Base-by-base conservation (phyloP, 169 alveolate species). In the Plasmodium chabaudi region DNA sequence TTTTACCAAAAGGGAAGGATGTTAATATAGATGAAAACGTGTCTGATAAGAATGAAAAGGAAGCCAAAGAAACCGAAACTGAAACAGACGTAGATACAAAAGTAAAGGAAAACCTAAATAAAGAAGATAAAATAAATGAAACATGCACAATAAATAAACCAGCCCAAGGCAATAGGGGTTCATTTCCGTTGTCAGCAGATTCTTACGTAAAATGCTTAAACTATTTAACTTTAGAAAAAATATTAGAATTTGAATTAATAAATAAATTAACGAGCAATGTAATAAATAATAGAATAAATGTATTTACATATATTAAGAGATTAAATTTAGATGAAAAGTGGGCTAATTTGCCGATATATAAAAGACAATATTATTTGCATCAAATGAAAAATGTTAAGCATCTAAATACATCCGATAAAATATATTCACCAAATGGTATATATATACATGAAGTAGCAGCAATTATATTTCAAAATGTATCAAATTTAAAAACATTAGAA, bases 401-500 rank as follows among this genome's bases (percentile, higher is more conserved):
- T 82, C 17, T 82, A 21, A 55, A 67, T 10, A 82, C 90, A 23
- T 82, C 90, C 9, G 90, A 82, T 47, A 82, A 82, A 55, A 82
- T 82, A 10, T 82, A 82, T 34, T 51, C 82, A 55, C 72, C 64
- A 21, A 82, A 82, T 65, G 90, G 90, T 19, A 82, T 82, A 42
- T 82, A 82, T 27, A 82, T 82, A 42, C 90, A 82, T 60, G 90
- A 82, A 82, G 90, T 82, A 17, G 90, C 90, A 34, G 90, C 90
- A 53, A 65, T 82, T 1, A 82, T 82, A 65, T 82, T 67, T 82
- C 90, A 82, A 65, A 82, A 82, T 67, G 77, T 82, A 25, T 34
- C 70, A 4, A 82, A 68, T 67, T 82, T 82, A 17, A 82, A 82
- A 59, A 82, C 90, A 3, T 21, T 82, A 55, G 90, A 82, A 56